These are phyloP conservation scores for Globisporangium megalacanthum DNA, from an alignment of 352 stramenopile species.

Conservation along the genomic window DNA sequence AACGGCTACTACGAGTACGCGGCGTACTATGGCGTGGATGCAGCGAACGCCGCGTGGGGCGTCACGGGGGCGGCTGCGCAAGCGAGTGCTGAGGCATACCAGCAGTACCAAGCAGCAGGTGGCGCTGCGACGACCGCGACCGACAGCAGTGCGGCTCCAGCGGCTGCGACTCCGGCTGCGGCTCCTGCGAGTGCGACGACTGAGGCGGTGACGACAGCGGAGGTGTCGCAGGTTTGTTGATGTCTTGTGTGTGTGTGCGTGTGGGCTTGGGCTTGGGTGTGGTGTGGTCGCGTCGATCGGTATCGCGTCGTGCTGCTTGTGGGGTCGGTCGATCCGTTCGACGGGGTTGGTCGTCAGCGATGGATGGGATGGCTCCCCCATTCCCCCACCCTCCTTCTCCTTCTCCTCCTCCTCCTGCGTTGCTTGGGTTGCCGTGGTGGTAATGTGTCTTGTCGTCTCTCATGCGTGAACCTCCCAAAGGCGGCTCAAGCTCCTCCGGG, in stretches of 20 bases:
- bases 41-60: constrained; percentile 79
- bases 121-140: too few species aligned
- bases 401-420: constrained; percentile 4
- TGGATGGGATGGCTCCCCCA: constrained; percentile 9
- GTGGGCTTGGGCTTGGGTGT: constrained; percentile 20
- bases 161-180: constrained; percentile 5
- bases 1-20: constrained; percentile 88
- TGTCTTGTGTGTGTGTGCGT: constrained; percentile 9
- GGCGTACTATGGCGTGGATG: constrained; percentile 84
- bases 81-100: constrained; percentile 62
- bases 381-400: constrained; percentile 1
- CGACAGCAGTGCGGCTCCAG: constrained; percentile 7
- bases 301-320: constrained; percentile 15
- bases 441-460: constrained; percentile 29
- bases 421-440: constrained; percentile 13
- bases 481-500: constrained; percentile 52
- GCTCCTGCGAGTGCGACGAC: constrained; percentile 2
- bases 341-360: constrained; percentile 7
- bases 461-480: constrained; percentile 27
- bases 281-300: constrained; percentile 6
- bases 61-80: constrained; percentile 70
- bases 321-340: neutral
- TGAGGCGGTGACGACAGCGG: constrained; percentile 9
- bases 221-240: constrained; percentile 64
- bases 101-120: constrained; percentile 58